phyloP scores from a whole-genome alignment of 768 basidiomycete genomes.

The Termitomyces sp. region DNA sequence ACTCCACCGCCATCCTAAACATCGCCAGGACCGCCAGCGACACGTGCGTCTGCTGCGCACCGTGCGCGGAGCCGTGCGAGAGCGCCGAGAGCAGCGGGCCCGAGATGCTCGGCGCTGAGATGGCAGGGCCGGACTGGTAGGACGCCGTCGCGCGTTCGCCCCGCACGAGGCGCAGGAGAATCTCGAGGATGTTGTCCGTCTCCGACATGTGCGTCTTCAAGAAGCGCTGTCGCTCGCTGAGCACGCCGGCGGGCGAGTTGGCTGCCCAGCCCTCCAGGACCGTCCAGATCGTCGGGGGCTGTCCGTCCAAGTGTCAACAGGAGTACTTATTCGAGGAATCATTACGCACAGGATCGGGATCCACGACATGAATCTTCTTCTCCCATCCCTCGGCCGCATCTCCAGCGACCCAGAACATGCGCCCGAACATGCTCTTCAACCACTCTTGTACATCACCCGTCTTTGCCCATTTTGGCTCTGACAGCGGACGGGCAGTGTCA shows the following conservation, averaged over 20 bases:
- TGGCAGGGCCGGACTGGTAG: constrained; percentile 57
- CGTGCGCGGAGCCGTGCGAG: constrained; percentile 73
- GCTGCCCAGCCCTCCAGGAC: constrained; percentile 87
- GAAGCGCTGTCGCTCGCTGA: constrained; percentile 82
- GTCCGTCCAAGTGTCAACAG: not conserved
- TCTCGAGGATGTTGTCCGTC: constrained; percentile 88
- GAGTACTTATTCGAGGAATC: not conserved
- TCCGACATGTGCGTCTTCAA: constrained; percentile 84
- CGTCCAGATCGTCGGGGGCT: constrained; percentile 92
- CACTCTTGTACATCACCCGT: constrained; percentile 93
- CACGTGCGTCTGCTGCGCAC: constrained; percentile 89
- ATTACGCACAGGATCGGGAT: constrained; percentile 88
- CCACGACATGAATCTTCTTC: constrained; percentile 86
- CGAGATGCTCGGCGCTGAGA: constrained; percentile 59
- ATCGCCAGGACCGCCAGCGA: constrained; percentile 91
- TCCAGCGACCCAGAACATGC: constrained; percentile 84
- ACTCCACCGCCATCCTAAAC: constrained; percentile 81
- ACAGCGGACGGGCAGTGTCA: constrained; percentile 84
- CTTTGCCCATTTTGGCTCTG: constrained; percentile 96
- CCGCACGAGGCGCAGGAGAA: constrained; percentile 86
- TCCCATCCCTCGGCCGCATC: constrained; percentile 91
- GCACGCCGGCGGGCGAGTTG: constrained; percentile 76
- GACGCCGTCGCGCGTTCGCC: constrained; percentile 80
- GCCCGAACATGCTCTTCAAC: constrained; percentile 83
- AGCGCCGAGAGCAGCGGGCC: constrained; percentile 72